Evolutionary conservation across 768 basidiomycete species (phyloP), one percentile per base, ranked within the genome.

Genomic region (Gloeopeniophorella convolvens): DNA sequence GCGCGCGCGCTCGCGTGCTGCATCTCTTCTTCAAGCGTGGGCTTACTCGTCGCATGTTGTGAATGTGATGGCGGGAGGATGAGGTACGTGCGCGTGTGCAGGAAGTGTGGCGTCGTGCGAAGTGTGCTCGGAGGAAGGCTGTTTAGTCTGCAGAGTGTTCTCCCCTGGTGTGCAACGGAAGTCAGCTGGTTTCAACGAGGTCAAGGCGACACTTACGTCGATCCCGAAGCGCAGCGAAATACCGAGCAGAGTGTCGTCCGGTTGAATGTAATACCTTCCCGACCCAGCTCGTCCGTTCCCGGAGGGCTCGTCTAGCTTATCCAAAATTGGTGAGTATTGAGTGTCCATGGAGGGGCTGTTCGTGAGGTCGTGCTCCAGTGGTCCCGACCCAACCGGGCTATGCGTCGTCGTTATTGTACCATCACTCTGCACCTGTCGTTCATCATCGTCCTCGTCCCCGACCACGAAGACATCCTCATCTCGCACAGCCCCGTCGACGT

Each of bases 61-160:
- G 63, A 54, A 28, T 23, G 59, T 16, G 51, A 70, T 2, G 73
- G 67, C 1, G 83, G 83, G 9, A 87, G 68, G 13, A 70, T 62
- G 49, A 89, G 64, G 53, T 68, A 76, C 1, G 70, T 67, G 5
- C 85, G 78, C 1, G 85, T 87, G 63, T 87, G 85, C 13, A 89
- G 69, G 7, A 89, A 68, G 60, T 88, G 83, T 5, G 87, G 86
- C 0, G 80, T 87, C 0, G 82, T 86, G 50, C 69, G 76, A 16
- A 89, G 66, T 3, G 83, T 80, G 59, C 75, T 83, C 5, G 71
- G 65, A 0, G 85, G 82, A 11, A 89, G 73, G 36, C 73, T 75
- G 60, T 89, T 89, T 12, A 85, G 66, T 16, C 68, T 76, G 61
- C 84, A 86, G 3, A 89, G 68, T 31, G 75, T 69, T 26, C 75